Conservation (phyloP, 345 rosid genomes). For the Eucalyptus tenuipes region DNA sequence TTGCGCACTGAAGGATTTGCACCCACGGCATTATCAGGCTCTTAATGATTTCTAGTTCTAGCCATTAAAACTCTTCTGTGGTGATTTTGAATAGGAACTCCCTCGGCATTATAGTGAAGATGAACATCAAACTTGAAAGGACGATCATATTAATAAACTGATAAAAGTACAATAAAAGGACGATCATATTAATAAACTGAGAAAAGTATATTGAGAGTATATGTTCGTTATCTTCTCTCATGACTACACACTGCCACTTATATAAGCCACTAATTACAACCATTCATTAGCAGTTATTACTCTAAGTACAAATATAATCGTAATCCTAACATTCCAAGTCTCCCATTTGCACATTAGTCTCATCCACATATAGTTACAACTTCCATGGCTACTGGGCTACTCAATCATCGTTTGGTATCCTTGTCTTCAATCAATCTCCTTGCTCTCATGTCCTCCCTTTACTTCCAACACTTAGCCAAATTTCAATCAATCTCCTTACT, state of each 20-base stretch:
- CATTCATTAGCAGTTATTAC: background rate
- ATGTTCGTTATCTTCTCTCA: background rate
- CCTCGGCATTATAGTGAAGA: background rate
- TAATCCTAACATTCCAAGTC: background rate
- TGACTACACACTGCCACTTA: background rate
- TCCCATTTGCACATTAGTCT: background rate
- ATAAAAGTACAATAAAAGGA: background rate
- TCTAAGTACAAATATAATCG: background rate
- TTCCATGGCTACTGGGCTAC: background rate
- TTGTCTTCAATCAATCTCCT: background rate
- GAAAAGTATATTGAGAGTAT: background rate
- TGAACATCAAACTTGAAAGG: background rate
- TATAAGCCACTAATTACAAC: background rate
- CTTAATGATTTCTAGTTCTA: too few species aligned
- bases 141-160: background rate
- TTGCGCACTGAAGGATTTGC: too few species aligned
- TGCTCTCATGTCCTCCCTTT: background rate
- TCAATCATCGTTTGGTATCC: background rate
- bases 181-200: background rate
- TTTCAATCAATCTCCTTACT: background rate
- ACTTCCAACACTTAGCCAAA: background rate
- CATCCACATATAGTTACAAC: background rate
- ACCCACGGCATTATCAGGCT: too few species aligned
- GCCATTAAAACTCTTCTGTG: background rate
- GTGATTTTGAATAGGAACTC: background rate